Evolutionary conservation across 352 stramenopile genomes (phyloP).

Genomic region (Pythium pyrilobum): DNA sequence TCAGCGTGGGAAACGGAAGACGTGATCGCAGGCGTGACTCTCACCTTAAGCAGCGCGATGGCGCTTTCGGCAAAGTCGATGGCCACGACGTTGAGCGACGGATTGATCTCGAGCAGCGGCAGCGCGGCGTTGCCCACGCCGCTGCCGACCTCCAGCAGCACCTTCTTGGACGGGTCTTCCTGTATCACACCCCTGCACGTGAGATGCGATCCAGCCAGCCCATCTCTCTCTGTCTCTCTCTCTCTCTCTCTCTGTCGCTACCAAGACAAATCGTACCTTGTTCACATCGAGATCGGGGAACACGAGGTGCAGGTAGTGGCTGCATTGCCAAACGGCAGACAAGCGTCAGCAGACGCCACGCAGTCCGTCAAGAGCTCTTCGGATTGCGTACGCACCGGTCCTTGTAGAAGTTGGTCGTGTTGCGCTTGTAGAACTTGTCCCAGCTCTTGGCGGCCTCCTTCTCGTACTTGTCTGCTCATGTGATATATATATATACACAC

Average conservation of each 20-base stretch:
- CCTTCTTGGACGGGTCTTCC: conserved; percentile 37
- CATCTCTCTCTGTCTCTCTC: no score
- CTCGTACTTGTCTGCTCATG: conserved; percentile 84
- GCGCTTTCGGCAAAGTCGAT: conserved; percentile 92
- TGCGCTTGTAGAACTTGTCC: conserved; percentile 94
- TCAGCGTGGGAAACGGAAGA: background rate
- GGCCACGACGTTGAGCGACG: conserved; percentile 80
- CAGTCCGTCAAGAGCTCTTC: no score
- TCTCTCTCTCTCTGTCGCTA: no score
- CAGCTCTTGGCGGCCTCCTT: conserved; percentile 83
- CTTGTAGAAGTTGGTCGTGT: conserved; percentile 95
- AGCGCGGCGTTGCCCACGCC: conserved; percentile 94
- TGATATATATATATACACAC: conserved; percentile 2
- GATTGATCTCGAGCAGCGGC: conserved; percentile 91
- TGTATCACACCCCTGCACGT: background rate
- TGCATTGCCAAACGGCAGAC: conserved; percentile 2
- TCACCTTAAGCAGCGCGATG: conserved; percentile 89
- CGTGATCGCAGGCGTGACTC: conserved; percentile 24
- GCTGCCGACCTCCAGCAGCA: conserved; percentile 92
- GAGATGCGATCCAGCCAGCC: background rate
- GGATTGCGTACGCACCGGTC: conserved; percentile 71
- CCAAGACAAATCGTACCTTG: conserved; percentile 24
- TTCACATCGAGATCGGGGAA: conserved; percentile 84
- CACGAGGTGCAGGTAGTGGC: conserved; percentile 91
- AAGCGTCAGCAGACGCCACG: background rate